A percentile compares a stretch with the other conserved stretches of the same genome.
phyloP scores from a whole-genome alignment of 2,329 filamentous ascomycete genomes.

The Exophiala mesophila region DNA sequence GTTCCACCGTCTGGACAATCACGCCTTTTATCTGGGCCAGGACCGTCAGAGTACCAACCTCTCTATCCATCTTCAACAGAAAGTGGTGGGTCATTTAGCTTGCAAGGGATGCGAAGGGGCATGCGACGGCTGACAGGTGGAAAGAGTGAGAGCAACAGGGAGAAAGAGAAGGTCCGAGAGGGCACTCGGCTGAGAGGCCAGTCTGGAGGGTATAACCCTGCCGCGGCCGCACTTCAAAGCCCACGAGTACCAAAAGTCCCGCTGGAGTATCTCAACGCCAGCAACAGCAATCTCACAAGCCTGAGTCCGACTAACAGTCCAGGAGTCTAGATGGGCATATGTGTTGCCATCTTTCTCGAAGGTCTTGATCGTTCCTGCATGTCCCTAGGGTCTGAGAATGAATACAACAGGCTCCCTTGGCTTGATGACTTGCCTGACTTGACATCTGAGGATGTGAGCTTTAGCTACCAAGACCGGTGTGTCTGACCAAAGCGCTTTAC shows the following conservation, averaged over 20 bases:
- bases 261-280: slow-evolving; percentile 40
- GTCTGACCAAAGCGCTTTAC: too few species aligned
- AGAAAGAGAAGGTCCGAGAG: slow-evolving; percentile 41
- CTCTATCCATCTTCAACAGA: slow-evolving; percentile 29
- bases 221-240: slow-evolving; percentile 30
- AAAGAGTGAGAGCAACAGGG: slow-evolving; percentile 39
- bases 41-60: slow-evolving; percentile 25
- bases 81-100: slow-evolving; percentile 37
- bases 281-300: slow-evolving; percentile 9
- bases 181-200: slow-evolving; percentile 40
- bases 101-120: slow-evolving; percentile 43
- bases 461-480: too few species aligned
- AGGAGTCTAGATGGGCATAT: slow-evolving; percentile 14
- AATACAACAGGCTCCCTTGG: too few species aligned
- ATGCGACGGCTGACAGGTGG: slow-evolving; percentile 45
- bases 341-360: too few species aligned
- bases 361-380: too few species aligned
- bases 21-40: slow-evolving; percentile 12
- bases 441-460: too few species aligned
- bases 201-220: slow-evolving; percentile 18
- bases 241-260: slow-evolving; percentile 46
- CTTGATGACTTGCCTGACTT: too few species aligned
- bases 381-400: too few species aligned
- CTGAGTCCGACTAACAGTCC: slow-evolving; percentile 19
- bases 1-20: slow-evolving; percentile 25